Evolutionary conservation across 768 basidiomycete genomes (phyloP), one percentile per base, ranked within the genome.

Genomic region (Auricularia sp.): DNA sequence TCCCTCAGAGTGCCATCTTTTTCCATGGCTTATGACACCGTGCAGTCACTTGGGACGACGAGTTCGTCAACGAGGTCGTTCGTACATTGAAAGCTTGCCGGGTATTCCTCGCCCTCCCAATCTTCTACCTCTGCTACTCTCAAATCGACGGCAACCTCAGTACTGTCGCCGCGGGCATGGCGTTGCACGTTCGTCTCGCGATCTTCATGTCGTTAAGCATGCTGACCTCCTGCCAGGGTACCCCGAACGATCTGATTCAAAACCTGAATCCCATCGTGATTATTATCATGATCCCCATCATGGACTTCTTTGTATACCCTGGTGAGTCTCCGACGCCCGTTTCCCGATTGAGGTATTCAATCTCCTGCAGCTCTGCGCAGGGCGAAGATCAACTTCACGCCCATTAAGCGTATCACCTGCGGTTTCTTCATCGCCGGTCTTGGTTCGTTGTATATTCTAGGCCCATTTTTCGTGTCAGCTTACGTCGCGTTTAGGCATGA

Each of bases 321-420:
- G 39, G 39, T 42, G 8, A 42, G 39, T 14, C 29, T 29, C 2
- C 29, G 29, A 29, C 29, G 3, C 29, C 2, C 29, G 29, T 29
- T 29, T 29, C 29, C 29, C 29, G 29, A 29, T 3, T 29, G 29
- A 29, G 2, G 29, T 29, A 29, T 29, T 29, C 29, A 29, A 29
- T 29, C 2, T 29, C 29, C 2, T 29, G 29, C 29, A 42, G 39
- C n/a, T 8, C 33, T 65, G 18, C 64, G 64, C 35, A 61, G 45
- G 36, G 14, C 24, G 35, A 45, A 45, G 24, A 54, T 64, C 63
- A 66, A 66, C 64, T 69, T 71, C 51, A 65, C 64, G 18, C 64
- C 64, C 8, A 65, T 65, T 59, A 65, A 65, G 42, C 64, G 64
- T 62, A 65, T 65, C 59, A 61, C 61, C 29, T 18, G 44, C 44